Evolutionary conservation across 805 yeast genomes (phyloP), one percentile per base, ranked within the genome.

Genomic region (Candida orba): DNA sequence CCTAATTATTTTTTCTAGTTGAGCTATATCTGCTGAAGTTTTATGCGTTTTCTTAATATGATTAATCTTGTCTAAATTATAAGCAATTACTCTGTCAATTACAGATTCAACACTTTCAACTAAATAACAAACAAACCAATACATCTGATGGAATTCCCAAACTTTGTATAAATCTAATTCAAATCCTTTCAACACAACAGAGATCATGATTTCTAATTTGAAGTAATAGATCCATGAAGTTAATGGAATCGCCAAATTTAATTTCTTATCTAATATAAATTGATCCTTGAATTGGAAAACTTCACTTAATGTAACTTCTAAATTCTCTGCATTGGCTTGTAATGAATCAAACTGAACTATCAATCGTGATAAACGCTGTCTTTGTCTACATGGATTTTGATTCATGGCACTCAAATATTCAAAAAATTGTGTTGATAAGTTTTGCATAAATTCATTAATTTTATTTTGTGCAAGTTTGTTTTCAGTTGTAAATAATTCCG

Each of bases 341-440:
- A 86, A 65, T 2, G 88, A 72, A 61, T 91, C 97, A 84, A 91
- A 86, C 3, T 72, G 51, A 37, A 73, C 54, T 43, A 79, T 56
- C 54, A 73, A 67, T 55, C 80, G 68, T 49, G 80, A 66, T 54
- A 82, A 64, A 49, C 83, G 76, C 58, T 87, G 96, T 49, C 96
- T 76, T 56, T 87, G 89, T 44, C 96, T 72, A 40, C 95, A 78
- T 31, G 88, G 79, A 54, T 91, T 91, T 59, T 81, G 82, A 6
- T 78, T 68, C 15, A 64, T 52, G 10, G 67, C 64, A 41, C 71
- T 68, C 22, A 72, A 56, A 66, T 67, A 63, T 52, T 73, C 68
- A 58, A 67, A 57, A 52, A 69, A 58, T 20, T 72, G 73, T 34
- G 68, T 57, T 53, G 78, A 72, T 34, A 75, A 56, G 54, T 81